A percentile compares a stretch with the other conserved stretches of the same genome.
Conservation (phyloP, 1,139 yeast species). For the Scheffersomyces quercinus region DNA sequence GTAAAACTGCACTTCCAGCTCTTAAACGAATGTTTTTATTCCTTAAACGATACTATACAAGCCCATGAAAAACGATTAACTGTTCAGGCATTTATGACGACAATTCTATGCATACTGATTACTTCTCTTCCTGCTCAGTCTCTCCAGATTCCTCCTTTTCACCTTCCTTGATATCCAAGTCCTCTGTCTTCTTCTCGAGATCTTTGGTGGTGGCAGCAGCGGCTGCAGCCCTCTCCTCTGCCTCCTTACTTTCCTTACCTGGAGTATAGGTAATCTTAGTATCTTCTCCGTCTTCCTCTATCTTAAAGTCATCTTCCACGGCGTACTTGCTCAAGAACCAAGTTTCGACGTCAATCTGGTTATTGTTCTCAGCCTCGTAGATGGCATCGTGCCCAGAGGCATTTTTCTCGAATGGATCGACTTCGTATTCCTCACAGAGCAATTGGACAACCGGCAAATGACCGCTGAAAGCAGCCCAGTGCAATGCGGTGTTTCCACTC, state of each 20-base stretch:
- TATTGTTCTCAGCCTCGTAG: slow-evolving; percentile 82
- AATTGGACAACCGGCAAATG: slow-evolving; percentile 69
- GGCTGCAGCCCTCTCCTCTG: slow-evolving; percentile 41
- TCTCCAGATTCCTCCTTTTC: too few relatives aligned
- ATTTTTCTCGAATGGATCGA: slow-evolving; percentile 81
- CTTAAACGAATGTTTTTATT: too few relatives aligned
- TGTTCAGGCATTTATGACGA: too few relatives aligned
- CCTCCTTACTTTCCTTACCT: slow-evolving; percentile 51
- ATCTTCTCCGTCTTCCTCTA: slow-evolving; percentile 45
- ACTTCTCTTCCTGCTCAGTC: too few relatives aligned
- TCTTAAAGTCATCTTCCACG: slow-evolving; percentile 59
- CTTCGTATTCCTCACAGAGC: slow-evolving; percentile 70
- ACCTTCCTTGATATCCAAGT: slow-evolving; percentile 9
- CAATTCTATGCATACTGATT: too few relatives aligned
- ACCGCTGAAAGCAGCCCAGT: slow-evolving; percentile 94
- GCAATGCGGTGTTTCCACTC: slow-evolving; percentile 89
- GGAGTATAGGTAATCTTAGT: slow-evolving; percentile 49
- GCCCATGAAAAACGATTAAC: too few relatives aligned
- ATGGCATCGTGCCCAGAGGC: slow-evolving; percentile 78
- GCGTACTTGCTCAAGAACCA: slow-evolving; percentile 74
- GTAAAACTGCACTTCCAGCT: too few relatives aligned
- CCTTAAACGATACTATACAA: too few relatives aligned
- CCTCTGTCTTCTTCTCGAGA: slow-evolving; percentile 11
- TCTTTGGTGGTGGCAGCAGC: slow-evolving; percentile 17
- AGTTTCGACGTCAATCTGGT: slow-evolving; percentile 62